A percentile compares a stretch with the other conserved stretches of the same genome.
Evolutionary conservation across 768 basidiomycete species (phyloP).

Genomic region (Rhizopogon vinicolor): DNA sequence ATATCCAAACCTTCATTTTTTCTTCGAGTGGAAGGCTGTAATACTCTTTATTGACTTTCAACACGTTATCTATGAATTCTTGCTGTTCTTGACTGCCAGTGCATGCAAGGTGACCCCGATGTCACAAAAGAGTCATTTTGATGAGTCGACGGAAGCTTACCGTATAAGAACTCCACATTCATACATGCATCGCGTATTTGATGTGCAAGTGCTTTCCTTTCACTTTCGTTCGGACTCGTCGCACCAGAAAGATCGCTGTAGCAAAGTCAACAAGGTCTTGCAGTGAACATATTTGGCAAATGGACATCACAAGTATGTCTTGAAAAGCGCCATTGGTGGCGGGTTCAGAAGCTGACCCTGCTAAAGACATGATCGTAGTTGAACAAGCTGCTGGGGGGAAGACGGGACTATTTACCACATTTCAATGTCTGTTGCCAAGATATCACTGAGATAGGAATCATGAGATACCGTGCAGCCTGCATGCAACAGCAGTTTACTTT

Average conservation of each 20-base stretch:
- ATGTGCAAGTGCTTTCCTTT: conserved; percentile 43
- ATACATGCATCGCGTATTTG: conserved; percentile 73
- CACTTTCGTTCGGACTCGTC: conserved; percentile 29
- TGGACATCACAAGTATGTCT: conserved; percentile 23
- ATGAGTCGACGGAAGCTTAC: conserved; percentile 28
- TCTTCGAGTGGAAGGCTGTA: conserved; percentile 58
- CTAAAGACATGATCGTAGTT: conserved; percentile 15
- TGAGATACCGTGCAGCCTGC: too few relatives aligned
- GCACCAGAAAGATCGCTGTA: conserved; percentile 43
- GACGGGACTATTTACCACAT: too few relatives aligned
- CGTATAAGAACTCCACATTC: conserved; percentile 83
- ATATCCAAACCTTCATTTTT: conserved; percentile 56
- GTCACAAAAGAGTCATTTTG: neutral
- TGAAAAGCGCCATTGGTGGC: conserved; percentile 15
- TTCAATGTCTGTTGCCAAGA: too few relatives aligned
- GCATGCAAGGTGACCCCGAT: neutral
- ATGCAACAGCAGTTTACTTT: too few relatives aligned
- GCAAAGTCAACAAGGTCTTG: neutral
- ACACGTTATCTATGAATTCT: conserved; percentile 36
- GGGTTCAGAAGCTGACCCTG: conserved; percentile 8
- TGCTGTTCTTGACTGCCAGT: conserved; percentile 53
- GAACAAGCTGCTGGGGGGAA: too few relatives aligned
- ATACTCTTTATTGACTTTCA: conserved; percentile 52
- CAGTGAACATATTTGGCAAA: neutral
- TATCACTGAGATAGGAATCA: too few relatives aligned